Evolutionary conservation across 805 yeast species (phyloP).

Genomic region (Nakazawaea wickerhamii): DNA sequence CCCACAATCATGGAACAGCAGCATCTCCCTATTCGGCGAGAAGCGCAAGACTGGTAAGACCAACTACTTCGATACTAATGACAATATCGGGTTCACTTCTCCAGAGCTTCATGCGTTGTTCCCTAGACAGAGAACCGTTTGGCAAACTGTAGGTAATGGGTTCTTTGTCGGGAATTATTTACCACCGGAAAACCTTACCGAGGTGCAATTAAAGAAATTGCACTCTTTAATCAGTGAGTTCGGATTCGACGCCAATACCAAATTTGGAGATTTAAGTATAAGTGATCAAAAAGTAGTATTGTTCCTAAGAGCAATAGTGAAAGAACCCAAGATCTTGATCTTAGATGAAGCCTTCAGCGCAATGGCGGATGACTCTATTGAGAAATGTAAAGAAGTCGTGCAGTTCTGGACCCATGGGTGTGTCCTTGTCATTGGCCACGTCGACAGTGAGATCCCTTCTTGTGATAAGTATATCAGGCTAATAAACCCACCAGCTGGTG

Average conservation of each 20-base stretch:
- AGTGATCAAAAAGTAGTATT: conserved; percentile 76
- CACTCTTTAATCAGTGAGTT: conserved; percentile 38
- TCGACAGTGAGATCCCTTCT: conserved; percentile 70
- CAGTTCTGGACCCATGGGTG: conserved; percentile 57
- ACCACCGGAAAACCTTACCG: conserved; percentile 38
- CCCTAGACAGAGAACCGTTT: conserved; percentile 50
- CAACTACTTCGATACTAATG: conserved; percentile 74
- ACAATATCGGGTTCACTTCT: conserved; percentile 76
- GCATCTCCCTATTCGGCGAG: conserved; percentile 56
- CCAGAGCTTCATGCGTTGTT: conserved; percentile 93
- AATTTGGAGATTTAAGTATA: conserved; percentile 52
- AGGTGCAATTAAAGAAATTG: conserved; percentile 32
- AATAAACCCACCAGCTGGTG: conserved; percentile 26
- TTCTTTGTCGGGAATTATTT: conserved; percentile 59
- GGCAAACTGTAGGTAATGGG: conserved; percentile 67
- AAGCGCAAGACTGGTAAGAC: conserved; percentile 70
- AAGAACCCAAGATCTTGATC: conserved; percentile 71
- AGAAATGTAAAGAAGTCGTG: conserved; percentile 47
- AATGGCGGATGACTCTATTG: conserved; percentile 63
- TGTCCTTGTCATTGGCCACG: conserved; percentile 76
- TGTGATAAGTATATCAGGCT: conserved; percentile 50
- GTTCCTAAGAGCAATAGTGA: conserved; percentile 71
- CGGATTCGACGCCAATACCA: conserved; percentile 27
- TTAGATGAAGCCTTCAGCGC: conserved; percentile 93
- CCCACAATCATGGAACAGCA: conserved; percentile 90